Evolutionary conservation across 192 early-diverging fungal genomes (phyloP).

Genomic region (Entomortierella beljakovae): DNA sequence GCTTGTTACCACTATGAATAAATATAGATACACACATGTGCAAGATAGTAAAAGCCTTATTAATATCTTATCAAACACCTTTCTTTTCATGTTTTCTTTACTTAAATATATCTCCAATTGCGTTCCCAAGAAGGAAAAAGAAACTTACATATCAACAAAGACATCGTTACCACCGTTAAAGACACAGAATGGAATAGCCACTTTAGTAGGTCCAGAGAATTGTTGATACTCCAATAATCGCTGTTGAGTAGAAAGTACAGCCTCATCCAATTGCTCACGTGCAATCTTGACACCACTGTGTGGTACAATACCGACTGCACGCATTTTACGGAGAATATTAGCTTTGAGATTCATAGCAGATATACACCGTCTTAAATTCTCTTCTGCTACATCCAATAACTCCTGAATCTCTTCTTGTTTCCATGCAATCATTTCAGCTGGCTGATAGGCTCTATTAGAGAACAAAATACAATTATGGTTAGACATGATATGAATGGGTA

Average conservation of each 20-base stretch:
- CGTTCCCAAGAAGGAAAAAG: not conserved
- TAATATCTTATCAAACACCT: not conserved
- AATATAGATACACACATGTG: not conserved
- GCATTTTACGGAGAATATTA: constrained; percentile 77
- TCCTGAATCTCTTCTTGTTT: constrained; percentile 63
- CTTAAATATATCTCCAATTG: not conserved
- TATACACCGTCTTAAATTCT: constrained; percentile 69
- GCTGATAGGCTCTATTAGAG: constrained; percentile 56
- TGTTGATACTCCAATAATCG: constrained; percentile 68
- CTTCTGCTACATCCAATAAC: constrained; percentile 83
- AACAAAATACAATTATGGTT: not conserved
- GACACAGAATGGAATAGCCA: constrained; percentile 88
- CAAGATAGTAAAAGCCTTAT: no score
- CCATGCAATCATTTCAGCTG: constrained; percentile 61
- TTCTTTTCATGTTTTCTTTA: no score
- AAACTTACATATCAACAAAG: constrained; percentile 86
- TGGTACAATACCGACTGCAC: constrained; percentile 83
- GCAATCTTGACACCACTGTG: constrained; percentile 64
- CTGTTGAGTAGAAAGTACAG: constrained; percentile 80
- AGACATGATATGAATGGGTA: no score
- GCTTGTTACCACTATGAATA: constrained; percentile 80
- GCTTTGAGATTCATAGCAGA: constrained; percentile 76
- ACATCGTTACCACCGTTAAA: constrained; percentile 94
- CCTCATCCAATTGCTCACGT: constrained; percentile 90
- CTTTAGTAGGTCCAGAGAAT: constrained; percentile 61